These are phyloP conservation scores for Scheffersomyces lignicola DNA, from an alignment of 1,139 yeast genomes.

Conservation along the genomic window DNA sequence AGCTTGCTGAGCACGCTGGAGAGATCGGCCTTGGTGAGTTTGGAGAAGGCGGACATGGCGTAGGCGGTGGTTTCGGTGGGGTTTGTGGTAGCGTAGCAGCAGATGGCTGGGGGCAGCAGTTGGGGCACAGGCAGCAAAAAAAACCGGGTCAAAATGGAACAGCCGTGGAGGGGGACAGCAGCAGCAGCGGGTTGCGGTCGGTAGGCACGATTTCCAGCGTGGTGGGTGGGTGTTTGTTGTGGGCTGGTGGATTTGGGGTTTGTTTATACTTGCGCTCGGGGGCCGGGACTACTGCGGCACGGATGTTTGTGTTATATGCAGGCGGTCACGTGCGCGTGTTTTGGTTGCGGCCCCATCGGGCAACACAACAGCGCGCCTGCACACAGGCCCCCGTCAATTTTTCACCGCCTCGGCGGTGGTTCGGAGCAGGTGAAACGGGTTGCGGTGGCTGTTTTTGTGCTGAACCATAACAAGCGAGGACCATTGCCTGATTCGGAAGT, in stretches of 20 bases:
- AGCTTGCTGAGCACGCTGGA: conserved; percentile 34
- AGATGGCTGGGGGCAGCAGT: not conserved
- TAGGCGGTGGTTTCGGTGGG: conserved; percentile 1
- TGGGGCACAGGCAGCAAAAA: not conserved
- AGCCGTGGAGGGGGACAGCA: not conserved
- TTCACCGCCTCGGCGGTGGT: too few relatives aligned
- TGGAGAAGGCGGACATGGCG: conserved; percentile 7
- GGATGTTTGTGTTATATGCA: too few relatives aligned
- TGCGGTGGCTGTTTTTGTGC: not conserved
- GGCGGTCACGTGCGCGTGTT: too few relatives aligned
- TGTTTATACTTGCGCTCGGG: too few relatives aligned
- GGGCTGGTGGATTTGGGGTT: too few relatives aligned
- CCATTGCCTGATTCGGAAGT: conserved; percentile 1
- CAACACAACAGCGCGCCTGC: too few relatives aligned
- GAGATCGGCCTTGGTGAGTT: conserved; percentile 41
- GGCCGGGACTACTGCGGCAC: too few relatives aligned
- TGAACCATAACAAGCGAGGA: not conserved
- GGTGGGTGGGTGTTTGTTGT: too few relatives aligned
- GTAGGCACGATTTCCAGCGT: too few relatives aligned
- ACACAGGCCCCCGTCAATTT: too few relatives aligned
- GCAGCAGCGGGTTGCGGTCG: not conserved
- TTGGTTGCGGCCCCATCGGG: too few relatives aligned
- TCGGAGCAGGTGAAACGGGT: too few relatives aligned
- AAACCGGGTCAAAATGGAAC: not conserved
- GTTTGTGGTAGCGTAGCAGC: not conserved